These are phyloP conservation scores for Austroboletus olivaceoglutinosus DNA, from an alignment of 1,284 basidiomycete genomes.

Conservation along the genomic window DNA sequence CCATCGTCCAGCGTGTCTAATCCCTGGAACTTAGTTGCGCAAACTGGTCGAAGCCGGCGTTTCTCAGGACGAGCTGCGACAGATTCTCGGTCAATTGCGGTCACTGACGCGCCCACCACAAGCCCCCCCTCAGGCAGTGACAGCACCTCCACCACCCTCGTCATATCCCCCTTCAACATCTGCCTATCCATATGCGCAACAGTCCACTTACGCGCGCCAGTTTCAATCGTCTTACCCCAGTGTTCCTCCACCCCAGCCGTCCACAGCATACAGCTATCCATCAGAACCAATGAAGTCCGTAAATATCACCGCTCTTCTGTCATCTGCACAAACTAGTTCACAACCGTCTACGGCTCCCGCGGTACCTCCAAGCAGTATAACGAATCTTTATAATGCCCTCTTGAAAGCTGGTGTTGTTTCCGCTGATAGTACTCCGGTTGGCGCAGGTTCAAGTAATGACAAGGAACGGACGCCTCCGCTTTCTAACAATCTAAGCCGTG, in stretches of 20 bases:
- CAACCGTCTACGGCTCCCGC: conserved; percentile 29
- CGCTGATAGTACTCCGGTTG: conserved; percentile 49
- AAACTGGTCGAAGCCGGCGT: conserved; percentile 76
- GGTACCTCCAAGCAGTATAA: conserved; percentile 45
- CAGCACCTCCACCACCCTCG: conserved; percentile 18
- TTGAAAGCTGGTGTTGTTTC: conserved; percentile 74
- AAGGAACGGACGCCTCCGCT: conserved; percentile 40
- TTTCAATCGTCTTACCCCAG: conserved; percentile 19
- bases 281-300: conserved; percentile 27
- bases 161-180: conserved; percentile 32
- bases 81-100: conserved; percentile 77
- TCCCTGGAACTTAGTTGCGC: conserved; percentile 54
- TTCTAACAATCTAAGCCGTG: conserved; percentile 41
- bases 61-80: conserved; percentile 74
- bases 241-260: conserved; percentile 10
- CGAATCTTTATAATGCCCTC: conserved; percentile 62
- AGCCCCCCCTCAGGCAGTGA: conserved; percentile 37
- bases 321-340: conserved; percentile 22
- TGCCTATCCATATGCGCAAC: conserved; percentile 33
- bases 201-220: conserved; percentile 24
- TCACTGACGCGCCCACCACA: conserved; percentile 50
- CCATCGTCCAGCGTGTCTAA: conserved; percentile 6
- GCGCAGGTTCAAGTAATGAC: conserved; percentile 45
- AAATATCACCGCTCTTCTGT: conserved; percentile 29
- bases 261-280: conserved; percentile 22